Percentiles rank a stretch among this genome's conserved stretches.
Evolutionary conservation across 2,329 filamentous ascomycete genomes (phyloP).

Genomic region (Mollisiaceae sp.): DNA sequence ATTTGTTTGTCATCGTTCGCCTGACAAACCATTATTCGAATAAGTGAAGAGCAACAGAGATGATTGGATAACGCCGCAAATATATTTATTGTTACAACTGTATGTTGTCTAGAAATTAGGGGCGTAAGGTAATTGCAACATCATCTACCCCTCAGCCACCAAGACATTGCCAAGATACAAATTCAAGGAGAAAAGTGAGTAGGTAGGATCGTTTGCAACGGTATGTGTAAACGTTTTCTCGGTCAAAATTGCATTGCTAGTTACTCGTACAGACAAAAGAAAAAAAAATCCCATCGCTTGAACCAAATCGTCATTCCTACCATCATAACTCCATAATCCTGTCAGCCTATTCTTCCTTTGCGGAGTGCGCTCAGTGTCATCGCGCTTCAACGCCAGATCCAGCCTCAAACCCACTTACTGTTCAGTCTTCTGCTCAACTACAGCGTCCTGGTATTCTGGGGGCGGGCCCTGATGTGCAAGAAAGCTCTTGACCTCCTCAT

Average conservation of each 20-base stretch:
- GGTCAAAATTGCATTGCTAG: not conserved
- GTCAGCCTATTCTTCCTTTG: not conserved
- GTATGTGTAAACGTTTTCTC: not conserved
- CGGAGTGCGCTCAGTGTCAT: not conserved
- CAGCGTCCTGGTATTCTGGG: conserved; percentile 38
- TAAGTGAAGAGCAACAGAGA: too few species aligned
- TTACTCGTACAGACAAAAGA: conserved; percentile 4
- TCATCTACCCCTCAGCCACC: too few species aligned
- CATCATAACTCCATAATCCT: conserved; percentile 1
- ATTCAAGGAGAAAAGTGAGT: too few species aligned
- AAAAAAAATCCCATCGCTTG: not conserved
- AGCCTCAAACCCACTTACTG: not conserved
- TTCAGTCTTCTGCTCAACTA: conserved; percentile 32
- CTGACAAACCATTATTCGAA: too few species aligned
- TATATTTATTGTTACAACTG: too few species aligned
- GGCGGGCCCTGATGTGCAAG: conserved; percentile 38
- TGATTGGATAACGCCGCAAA: too few species aligned
- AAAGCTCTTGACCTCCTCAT: conserved; percentile 37
- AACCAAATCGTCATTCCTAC: conserved; percentile 3
- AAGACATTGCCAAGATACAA: too few species aligned
- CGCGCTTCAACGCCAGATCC: not conserved
- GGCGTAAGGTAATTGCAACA: too few species aligned
- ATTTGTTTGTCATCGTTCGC: too few species aligned
- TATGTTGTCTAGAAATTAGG: too few species aligned
- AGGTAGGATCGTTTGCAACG: too few species aligned